Conservation (phyloP, 192 early-diverging fungal species). For the Linnemannia exigua region DNA sequence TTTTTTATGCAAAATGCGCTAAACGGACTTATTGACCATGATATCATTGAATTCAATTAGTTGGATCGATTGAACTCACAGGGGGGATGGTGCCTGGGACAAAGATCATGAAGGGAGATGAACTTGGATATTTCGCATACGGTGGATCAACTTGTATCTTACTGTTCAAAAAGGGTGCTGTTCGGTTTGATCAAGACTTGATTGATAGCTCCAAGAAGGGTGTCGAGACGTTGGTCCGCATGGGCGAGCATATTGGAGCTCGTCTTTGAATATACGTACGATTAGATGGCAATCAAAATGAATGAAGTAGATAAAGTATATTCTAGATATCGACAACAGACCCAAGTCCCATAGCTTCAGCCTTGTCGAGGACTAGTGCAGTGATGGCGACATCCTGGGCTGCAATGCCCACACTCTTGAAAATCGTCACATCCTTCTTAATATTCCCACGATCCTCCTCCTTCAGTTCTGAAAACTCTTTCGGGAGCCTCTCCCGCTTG, state of each 20-base stretch:
- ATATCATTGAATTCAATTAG: slow-evolving; percentile 36
- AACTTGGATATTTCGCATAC: slow-evolving; percentile 84
- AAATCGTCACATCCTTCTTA: slow-evolving; percentile 59
- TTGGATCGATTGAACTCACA: slow-evolving; percentile 77
- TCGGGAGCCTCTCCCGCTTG: neutral
- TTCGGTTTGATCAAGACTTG: slow-evolving; percentile 77
- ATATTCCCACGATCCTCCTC: neutral
- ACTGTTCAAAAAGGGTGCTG: slow-evolving; percentile 73
- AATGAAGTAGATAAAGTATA: neutral
- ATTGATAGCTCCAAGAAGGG: slow-evolving; percentile 62
- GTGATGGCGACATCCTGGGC: slow-evolving; percentile 69
- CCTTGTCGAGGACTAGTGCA: slow-evolving; percentile 54
- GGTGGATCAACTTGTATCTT: slow-evolving; percentile 80
- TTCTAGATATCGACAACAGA: slow-evolving; percentile 51
- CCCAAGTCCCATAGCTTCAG: slow-evolving; percentile 57
- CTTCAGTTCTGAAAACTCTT: slow-evolving; percentile 4
- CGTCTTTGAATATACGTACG: neutral
- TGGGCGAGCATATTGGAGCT: slow-evolving; percentile 56
- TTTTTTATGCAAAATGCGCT: neutral
- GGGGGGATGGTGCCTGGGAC: slow-evolving; percentile 57
- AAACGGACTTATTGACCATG: neutral
- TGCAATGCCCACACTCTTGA: slow-evolving; percentile 70
- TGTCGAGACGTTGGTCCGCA: slow-evolving; percentile 73
- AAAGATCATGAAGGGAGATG: slow-evolving; percentile 73
- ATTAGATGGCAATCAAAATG: neutral